A percentile compares a stretch with the other conserved stretches of the same genome.
Conservation (phyloP, 805 yeast species). For the Metschnikowia noctiluminum region DNA sequence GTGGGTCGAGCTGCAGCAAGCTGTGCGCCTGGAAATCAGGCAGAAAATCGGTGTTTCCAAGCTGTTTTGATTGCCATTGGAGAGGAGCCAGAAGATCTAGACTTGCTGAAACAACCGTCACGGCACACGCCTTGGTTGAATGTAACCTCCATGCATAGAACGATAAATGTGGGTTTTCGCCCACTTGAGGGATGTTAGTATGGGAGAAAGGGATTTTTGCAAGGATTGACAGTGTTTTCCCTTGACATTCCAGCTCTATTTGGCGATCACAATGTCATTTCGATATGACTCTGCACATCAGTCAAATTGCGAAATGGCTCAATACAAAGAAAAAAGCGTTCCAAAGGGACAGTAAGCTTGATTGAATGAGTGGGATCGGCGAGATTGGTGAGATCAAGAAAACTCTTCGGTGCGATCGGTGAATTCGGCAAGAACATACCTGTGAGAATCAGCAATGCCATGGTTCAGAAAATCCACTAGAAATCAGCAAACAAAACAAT, state of each 20-base stretch:
- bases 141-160: slow-evolving; percentile 59
- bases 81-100: slow-evolving; percentile 19
- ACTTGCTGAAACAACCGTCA: slow-evolving; percentile 38
- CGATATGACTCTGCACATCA: too few species aligned
- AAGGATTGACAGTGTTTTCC: too few species aligned
- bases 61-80: slow-evolving; percentile 17
- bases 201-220: neutral
- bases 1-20: slow-evolving; percentile 13
- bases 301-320: too few species aligned
- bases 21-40: slow-evolving; percentile 18
- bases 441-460: slow-evolving; percentile 14
- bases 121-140: slow-evolving; percentile 36
- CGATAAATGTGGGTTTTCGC: slow-evolving; percentile 54
- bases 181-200: slow-evolving; percentile 34
- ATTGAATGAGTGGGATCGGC: too few species aligned
- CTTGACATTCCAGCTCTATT: too few species aligned
- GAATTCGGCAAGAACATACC: slow-evolving; percentile 8
- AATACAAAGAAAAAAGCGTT: too few species aligned
- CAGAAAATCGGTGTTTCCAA: slow-evolving; percentile 12
- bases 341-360: too few species aligned
- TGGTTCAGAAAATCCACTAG: neutral
- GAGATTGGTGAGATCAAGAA: neutral
- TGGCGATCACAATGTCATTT: too few species aligned
- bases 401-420: neutral
- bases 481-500: neutral